Conservation (phyloP, 129 eudicot species). For the Logfia minima region DNA sequence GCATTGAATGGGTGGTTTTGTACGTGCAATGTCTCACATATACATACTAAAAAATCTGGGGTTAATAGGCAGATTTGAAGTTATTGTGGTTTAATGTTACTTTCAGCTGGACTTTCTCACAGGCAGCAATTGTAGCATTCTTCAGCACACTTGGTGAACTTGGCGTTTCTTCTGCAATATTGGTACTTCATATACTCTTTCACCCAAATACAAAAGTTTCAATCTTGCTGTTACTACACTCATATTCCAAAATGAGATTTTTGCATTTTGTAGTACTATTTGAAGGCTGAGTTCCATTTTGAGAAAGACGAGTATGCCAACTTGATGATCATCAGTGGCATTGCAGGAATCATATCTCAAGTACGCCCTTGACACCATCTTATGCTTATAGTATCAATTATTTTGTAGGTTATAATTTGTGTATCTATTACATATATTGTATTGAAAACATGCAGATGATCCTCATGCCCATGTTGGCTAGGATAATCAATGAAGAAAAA, state of each 20-base stretch:
- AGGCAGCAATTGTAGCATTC: conserved; percentile 48
- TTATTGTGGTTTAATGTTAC: conserved; percentile 12
- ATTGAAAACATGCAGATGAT: conserved; percentile 53
- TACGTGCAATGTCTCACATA: neutral
- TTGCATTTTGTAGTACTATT: conserved; percentile 56
- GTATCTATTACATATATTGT: neutral
- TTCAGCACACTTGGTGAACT: conserved; percentile 45
- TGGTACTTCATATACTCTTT: conserved; percentile 35
- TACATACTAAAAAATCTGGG: neutral
- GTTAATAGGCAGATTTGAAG: neutral
- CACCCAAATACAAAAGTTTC: neutral
- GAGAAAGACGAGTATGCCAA: conserved; percentile 78
- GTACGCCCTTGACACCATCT: conserved; percentile 32
- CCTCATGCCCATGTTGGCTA: conserved; percentile 71
- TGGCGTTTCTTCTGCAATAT: conserved; percentile 30
- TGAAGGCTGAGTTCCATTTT: conserved; percentile 73
- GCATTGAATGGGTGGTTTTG: neutral
- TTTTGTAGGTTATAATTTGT: neutral
- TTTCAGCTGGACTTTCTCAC: conserved; percentile 42
- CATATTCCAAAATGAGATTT: neutral
- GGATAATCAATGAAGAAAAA: conserved; percentile 57
- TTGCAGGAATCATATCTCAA: conserved; percentile 73
- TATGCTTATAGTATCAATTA: neutral
- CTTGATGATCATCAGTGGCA: conserved; percentile 66
- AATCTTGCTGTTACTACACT: neutral